Conservation (phyloP, 495 filamentous ascomycete species). For the Penicillium taxi region DNA sequence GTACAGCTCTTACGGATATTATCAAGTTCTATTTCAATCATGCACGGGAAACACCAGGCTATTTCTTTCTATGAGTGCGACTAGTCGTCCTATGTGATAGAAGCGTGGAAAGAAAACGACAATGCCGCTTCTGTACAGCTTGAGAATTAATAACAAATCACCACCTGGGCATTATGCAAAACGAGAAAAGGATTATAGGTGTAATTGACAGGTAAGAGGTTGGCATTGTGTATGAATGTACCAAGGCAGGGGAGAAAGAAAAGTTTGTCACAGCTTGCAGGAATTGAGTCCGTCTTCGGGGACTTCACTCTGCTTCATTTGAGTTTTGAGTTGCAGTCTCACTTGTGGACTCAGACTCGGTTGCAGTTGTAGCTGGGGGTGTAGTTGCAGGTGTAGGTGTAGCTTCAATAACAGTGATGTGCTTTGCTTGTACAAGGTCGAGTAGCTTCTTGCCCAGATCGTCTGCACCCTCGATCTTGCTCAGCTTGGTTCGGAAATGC, state of each 20-base stretch:
- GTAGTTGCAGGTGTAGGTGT: neutral
- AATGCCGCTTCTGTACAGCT: conserved; percentile 13
- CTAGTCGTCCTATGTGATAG: conserved; percentile 15
- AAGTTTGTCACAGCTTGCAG: neutral
- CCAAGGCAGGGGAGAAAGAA: neutral
- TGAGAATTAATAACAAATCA: conserved; percentile 1
- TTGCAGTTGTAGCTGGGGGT: conserved; percentile 9
- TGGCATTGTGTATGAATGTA: neutral
- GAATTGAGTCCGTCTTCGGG: conserved; percentile 14
- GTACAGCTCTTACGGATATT: too few species aligned
- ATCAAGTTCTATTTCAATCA: too few species aligned
- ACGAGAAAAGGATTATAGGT: conserved; percentile 16
- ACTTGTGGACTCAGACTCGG: conserved; percentile 7
- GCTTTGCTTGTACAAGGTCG: conserved; percentile 58
- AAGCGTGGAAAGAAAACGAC: conserved; percentile 7
- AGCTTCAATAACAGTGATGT: conserved; percentile 7
- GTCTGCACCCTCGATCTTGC: conserved; percentile 73
- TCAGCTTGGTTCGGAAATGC: conserved; percentile 62
- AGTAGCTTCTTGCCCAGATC: conserved; percentile 61
- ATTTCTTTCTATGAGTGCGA: conserved; percentile 18
- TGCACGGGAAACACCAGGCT: conserved; percentile 17
- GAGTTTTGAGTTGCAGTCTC: conserved; percentile 6
- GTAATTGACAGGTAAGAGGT: neutral
- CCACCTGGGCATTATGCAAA: neutral
- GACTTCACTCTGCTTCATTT: conserved; percentile 7